phyloP scores from a whole-genome alignment of 345 rosid genomes.

The Syzygium aromaticum region DNA sequence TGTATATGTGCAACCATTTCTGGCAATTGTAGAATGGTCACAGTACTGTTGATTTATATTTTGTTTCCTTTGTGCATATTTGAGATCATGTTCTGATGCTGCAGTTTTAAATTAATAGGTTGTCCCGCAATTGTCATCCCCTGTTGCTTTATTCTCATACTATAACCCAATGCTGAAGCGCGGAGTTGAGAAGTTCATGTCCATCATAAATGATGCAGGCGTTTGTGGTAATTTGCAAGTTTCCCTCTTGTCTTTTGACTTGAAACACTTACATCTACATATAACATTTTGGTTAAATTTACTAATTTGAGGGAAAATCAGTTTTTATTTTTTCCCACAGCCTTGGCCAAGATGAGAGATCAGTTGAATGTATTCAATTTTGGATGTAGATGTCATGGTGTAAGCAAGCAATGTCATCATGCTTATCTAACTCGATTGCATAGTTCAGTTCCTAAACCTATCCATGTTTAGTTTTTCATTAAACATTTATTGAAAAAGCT shows the following conservation, averaged over 20 bases:
- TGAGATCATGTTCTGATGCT: not conserved
- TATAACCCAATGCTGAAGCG: conserved; percentile 90
- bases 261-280: not conserved
- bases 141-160: conserved; percentile 87
- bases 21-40: not conserved
- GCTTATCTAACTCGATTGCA: not conserved
- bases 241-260: not conserved
- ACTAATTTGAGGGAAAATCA: not conserved
- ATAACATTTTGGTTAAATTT: not conserved
- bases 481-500: not conserved
- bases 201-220: conserved; percentile 51
- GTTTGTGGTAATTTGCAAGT: conserved; percentile 49
- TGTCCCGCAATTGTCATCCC: conserved; percentile 75
- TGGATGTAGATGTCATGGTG: not conserved
- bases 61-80: not conserved
- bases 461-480: not conserved
- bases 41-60: not conserved
- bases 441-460: not conserved
- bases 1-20: not conserved
- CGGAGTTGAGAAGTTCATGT: conserved; percentile 59
- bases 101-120: conserved; percentile 31
- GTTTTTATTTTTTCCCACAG: not conserved
- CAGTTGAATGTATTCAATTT: not conserved
- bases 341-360: not conserved
- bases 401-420: not conserved